Evolutionary conservation across 169 alveolate genomes (phyloP), one percentile per base, ranked within the genome.

Genomic region (Hepatocystis sp.): DNA sequence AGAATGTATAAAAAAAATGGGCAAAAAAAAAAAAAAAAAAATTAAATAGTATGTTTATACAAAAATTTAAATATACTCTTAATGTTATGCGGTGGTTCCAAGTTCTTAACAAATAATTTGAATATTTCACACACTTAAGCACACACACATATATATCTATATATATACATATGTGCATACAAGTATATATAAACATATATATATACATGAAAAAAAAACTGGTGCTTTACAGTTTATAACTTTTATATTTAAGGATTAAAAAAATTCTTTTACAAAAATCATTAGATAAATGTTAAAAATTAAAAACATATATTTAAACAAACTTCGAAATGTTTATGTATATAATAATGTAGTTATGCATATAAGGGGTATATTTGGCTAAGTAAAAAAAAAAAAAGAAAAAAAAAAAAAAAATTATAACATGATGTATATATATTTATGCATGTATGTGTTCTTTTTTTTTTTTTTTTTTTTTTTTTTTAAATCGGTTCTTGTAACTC

Each of bases 401-500:
- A n/a, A n/a, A n/a, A n/a, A n/a, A n/a, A n/a, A n/a, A n/a, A n/a
- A n/a, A n/a, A n/a, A n/a, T n/a, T n/a, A n/a, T n/a, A n/a, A n/a
- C n/a, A n/a, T n/a, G n/a, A 28, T 23, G 55, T 53, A 55, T 36
- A 67, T 53, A 44, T 36, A 36, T 39, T 34, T 52, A 28, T 52
- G 49, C 32, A 36, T 23, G 23, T 5, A 15, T 23, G n/a, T 53
- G 21, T 40, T 25, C 65, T 53, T 21, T 39, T 36, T 28, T 44
- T 23, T 58, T 27, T 52, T n/a, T 27, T 36, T 32, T 3, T 10
- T 34, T 58, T 40, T 55, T 67, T 67, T 40, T 55, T 40, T 52
- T 40, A 58, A 64, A 85, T 81, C n/a, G 86, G 66, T 78, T 64
- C 85, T 81, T 93, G 95, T 13, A 94, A 84, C 11, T 88, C 84